Base-by-base conservation (phyloP, 805 yeast genomes). In the Lipomyces sp. region DNA sequence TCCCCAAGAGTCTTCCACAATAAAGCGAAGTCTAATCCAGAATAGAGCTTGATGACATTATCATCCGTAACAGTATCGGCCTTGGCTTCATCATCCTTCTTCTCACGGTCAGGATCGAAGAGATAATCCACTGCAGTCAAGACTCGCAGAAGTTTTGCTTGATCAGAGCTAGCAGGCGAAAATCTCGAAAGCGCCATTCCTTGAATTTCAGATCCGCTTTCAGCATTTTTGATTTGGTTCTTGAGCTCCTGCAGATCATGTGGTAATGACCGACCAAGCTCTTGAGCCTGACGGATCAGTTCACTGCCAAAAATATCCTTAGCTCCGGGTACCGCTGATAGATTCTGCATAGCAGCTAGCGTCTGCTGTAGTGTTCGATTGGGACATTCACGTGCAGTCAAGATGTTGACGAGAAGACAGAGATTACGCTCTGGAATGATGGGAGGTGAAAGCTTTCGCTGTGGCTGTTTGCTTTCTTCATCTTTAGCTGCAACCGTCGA, bases 91-190 rank as follows among this genome's bases (percentile, higher is more conserved):
- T 30, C 65, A 60, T 6, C 64, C 61, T 45, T 69, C 62, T 30
- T 67, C 63, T 24, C 72, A 66, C 32, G 69, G 58, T 79, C 78
- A 0, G 81, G 74, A 61, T 87, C 91, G 76, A 85, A 89, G 74
- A 93, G 80, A 72, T 89, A 91, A 73, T 93, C 97, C 65, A 93
- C 82, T 0, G 97, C 97, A 0, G 98, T 92, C 67, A 93, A 80
- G 2, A 92, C 87, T 60, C 97, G 83, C 63, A 94, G 80, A n/a
- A 95, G 78, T 73, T 92, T 92, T 6, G 97, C 90, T 75, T 95
- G 98, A 67, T 90, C 92, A 0, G 97, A 90, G 53, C 90, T 86
- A 0, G 92, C 85, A 0, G 91, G 85, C 1, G 95, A 90, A 74
- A 93, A 90, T 71, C 85, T 86, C 34, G 85, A 78, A 66, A 92